Conservation (phyloP, 441 rosid species). For the Codiaeum variegatum region DNA sequence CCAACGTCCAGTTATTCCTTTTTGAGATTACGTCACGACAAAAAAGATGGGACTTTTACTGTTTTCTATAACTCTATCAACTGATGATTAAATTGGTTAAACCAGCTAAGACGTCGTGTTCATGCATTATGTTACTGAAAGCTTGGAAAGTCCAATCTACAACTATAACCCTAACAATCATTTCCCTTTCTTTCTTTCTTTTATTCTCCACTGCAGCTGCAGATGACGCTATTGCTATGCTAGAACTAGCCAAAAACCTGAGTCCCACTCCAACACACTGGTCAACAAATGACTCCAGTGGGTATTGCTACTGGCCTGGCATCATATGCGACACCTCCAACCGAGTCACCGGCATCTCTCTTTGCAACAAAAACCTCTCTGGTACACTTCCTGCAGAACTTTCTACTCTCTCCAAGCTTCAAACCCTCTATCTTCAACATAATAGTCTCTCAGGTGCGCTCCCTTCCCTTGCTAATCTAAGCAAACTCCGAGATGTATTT, state of each 20-base stretch:
- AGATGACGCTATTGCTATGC: conserved; percentile 14
- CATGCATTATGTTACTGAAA: not conserved
- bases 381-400: conserved; percentile 52
- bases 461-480: conserved; percentile 53
- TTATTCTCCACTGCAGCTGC: not conserved
- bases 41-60: no score
- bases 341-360: conserved; percentile 37
- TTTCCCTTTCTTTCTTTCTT: not conserved
- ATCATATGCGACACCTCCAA: conserved; percentile 39
- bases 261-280: conserved; percentile 22
- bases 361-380: conserved; percentile 30
- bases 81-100: no score
- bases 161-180: not conserved
- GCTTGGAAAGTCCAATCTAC: not conserved
- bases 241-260: conserved; percentile 4
- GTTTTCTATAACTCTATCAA: no score
- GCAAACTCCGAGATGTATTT: conserved; percentile 35
- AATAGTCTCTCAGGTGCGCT: conserved; percentile 48
- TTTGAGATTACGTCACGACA: no score
- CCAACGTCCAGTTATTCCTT: no score
- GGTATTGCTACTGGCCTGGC: conserved; percentile 51
- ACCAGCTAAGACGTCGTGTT: no score
- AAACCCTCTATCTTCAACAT: conserved; percentile 32
- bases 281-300: conserved; percentile 8
- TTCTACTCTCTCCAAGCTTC: conserved; percentile 52